Evolutionary conservation across 768 basidiomycete species (phyloP), one percentile per base, ranked within the genome.

Genomic region (Gloeostereum incarnatum): DNA sequence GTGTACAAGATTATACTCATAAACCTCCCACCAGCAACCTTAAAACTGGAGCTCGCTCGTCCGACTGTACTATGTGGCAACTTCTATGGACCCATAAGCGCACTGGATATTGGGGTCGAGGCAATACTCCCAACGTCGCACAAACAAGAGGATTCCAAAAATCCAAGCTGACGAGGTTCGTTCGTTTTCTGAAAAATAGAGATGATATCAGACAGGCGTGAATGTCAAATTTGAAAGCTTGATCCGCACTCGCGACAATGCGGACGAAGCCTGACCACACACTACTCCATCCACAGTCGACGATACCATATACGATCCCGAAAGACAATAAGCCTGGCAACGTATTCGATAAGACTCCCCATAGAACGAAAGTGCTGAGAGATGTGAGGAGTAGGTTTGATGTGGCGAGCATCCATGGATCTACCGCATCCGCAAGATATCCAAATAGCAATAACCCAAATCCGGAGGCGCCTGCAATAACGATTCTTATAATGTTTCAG

Each of bases 281-380:
- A 31, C 47, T 56, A 2, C 50, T 46, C 56, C 56, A 60, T 3
- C 58, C 55, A 9, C 56, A 52, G n/a, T 56, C 58, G 9, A 57
- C 33, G 18, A 45, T 42, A 9, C 59, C 59, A 39, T 58, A 59
- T 13, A 40, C 49, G 10, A 56, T 37, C 24, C 54, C 49, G 34
- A 54, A 60, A 4, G 45, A 31, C 7, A 58, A 38, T 3, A 61
- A 41, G 8, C 55, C 55, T 6, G 51, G 46, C 3, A 53, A 39
- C 18, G 43, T 43, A 17, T 45, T 26, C 2, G 53, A 50, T 2
- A 52, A 23, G 4, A 54, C 40, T 18, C 59, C 58, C 59, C 57
- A 61, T 10, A 59, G 37, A 13, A 58, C 43, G 45, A 60, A 58
- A 0, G 56, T 54, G 26, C 43, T 41, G 13, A 57, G 26, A 21